These are phyloP conservation scores for Delitschia confertaspora DNA, from an alignment of 495 filamentous ascomycete species.

Conservation along the genomic window DNA sequence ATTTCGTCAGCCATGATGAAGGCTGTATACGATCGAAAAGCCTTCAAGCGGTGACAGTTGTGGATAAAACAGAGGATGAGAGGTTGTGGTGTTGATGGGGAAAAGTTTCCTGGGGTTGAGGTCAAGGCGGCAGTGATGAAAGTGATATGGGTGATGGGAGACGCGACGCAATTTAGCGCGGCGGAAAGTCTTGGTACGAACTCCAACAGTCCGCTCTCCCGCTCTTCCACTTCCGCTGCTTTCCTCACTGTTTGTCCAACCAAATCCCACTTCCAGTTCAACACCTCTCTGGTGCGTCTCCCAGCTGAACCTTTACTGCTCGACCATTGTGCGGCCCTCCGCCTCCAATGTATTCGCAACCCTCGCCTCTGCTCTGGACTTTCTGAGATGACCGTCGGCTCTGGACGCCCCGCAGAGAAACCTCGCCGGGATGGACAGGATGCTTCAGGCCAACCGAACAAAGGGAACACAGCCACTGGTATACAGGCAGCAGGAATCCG, in stretches of 20 bases:
- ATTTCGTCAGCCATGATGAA: constrained; percentile 51
- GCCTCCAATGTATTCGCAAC: too few species aligned
- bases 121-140: not conserved
- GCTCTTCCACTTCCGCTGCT: not conserved
- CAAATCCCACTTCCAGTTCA: not conserved
- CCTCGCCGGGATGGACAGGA: constrained; percentile 7
- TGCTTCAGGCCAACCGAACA: constrained; percentile 1
- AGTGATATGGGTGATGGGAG: constrained; percentile 2
- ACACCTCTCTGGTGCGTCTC: not conserved
- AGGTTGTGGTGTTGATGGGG: constrained; percentile 9
- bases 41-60: constrained; percentile 11
- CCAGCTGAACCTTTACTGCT: too few species aligned
- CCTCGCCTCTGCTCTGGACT: constrained; percentile 5
- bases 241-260: not conserved
- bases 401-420: constrained; percentile 15
- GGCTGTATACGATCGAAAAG: not conserved
- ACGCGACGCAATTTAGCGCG: not conserved
- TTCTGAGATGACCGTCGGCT: constrained; percentile 21
- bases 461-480: constrained; percentile 10
- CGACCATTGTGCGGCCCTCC: not conserved
- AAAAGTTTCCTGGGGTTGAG: not conserved
- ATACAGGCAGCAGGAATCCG: constrained; percentile 58
- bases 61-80: constrained; percentile 1
- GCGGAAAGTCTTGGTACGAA: constrained; percentile 2
- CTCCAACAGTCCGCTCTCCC: not conserved